Conservation (phyloP, 2,329 filamentous ascomycete genomes). For the Pseudogymnoascus sp. region DNA sequence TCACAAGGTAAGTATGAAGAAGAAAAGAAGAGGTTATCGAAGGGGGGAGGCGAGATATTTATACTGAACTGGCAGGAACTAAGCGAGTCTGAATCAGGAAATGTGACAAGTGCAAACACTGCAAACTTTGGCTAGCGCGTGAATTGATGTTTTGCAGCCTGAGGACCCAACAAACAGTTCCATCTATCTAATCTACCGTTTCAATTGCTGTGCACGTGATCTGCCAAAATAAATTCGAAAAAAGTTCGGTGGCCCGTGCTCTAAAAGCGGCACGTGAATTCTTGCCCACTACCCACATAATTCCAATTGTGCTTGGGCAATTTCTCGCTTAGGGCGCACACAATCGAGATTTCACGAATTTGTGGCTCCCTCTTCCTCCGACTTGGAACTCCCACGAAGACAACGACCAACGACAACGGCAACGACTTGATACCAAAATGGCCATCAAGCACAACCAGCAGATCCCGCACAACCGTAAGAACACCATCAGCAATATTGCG, state of each 20-base stretch:
- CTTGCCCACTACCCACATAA: not conserved
- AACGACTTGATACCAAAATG: slow-evolving; percentile 33
- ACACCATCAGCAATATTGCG: slow-evolving; percentile 27
- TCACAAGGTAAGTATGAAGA: slow-evolving; percentile 23
- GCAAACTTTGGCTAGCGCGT: slow-evolving; percentile 3
- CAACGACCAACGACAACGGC: slow-evolving; percentile 14
- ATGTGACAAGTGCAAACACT: not conserved
- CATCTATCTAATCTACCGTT: too few species aligned
- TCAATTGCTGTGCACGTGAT: not conserved
- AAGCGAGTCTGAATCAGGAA: slow-evolving; percentile 6
- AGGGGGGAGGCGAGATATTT: slow-evolving; percentile 8
- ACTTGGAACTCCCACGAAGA: slow-evolving; percentile 12
- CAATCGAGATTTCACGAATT: slow-evolving; percentile 12
- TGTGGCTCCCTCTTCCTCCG: slow-evolving; percentile 10
- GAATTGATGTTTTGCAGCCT: not conserved
- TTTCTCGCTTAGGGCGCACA: slow-evolving; percentile 12
- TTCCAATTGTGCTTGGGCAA: slow-evolving; percentile 8
- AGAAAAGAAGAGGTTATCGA: slow-evolving; percentile 14
- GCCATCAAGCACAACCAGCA: slow-evolving; percentile 99
- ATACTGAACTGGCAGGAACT: not conserved
- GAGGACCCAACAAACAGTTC: not conserved
- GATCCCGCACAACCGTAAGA: slow-evolving; percentile 90
- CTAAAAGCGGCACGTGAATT: not conserved
- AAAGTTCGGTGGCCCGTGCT: not conserved
- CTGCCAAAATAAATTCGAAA: not conserved